A percentile compares a stretch with the other conserved stretches of the same genome.
Evolutionary conservation across 2,329 filamentous ascomycete species (phyloP).

Genomic region (Colletotrichum lindemuthianum): DNA sequence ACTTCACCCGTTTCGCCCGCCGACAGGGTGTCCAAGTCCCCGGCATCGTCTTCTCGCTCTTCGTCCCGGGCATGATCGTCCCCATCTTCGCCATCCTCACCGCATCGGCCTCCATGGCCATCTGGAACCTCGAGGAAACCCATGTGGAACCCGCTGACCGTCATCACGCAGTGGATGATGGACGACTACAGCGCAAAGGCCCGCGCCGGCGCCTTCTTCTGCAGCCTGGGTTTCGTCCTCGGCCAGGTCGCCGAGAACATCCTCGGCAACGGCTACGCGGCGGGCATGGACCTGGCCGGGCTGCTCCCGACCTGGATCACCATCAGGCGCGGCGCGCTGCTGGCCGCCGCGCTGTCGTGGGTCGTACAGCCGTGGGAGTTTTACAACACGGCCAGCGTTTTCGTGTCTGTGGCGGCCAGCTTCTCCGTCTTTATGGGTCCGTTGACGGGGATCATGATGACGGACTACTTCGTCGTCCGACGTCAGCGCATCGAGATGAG

Average conservation of each 20-base stretch:
- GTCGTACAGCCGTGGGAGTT: constrained; percentile 44
- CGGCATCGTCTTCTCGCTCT: constrained; percentile 42
- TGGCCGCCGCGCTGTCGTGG: constrained; percentile 40
- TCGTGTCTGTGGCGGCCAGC: constrained; percentile 41
- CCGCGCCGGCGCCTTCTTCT: constrained; percentile 44
- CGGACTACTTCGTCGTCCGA: constrained; percentile 45
- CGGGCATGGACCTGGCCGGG: constrained; percentile 44
- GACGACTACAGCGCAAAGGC: constrained; percentile 40
- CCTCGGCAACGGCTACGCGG: constrained; percentile 43
- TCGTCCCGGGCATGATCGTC: constrained; percentile 43
- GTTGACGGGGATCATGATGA: constrained; percentile 43
- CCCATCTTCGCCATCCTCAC: constrained; percentile 40
- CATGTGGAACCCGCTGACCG: constrained; percentile 41
- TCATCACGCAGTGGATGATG: constrained; percentile 43
- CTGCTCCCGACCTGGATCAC: constrained; percentile 42
- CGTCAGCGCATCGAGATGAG: constrained; percentile 48
- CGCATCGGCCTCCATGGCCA: constrained; percentile 41
- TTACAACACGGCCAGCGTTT: constrained; percentile 42
- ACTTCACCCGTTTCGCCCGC: constrained; percentile 43
- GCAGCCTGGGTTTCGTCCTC: constrained; percentile 41
- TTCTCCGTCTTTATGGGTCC: constrained; percentile 45
- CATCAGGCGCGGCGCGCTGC: constrained; percentile 42
- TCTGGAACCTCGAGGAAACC: constrained; percentile 39
- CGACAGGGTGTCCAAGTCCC: constrained; percentile 38
- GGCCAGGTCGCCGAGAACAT: constrained; percentile 44